Percentiles rank a stretch among this genome's conserved stretches.
Conservation (phyloP, 148 eudicot species). For the Hydrangea macrophylla region DNA sequence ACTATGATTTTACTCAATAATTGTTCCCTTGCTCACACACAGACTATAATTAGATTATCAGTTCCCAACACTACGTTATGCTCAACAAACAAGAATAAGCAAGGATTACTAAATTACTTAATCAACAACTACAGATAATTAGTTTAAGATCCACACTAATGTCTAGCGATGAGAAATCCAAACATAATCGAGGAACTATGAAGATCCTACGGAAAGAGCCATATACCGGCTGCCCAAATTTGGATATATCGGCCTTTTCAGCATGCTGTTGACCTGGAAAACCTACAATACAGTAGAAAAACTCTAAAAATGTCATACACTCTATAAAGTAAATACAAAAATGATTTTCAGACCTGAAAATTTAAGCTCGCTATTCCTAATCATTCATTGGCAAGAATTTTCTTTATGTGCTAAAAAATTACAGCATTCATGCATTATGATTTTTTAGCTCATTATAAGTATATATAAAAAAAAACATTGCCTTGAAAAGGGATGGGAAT, state of each 20-base stretch:
- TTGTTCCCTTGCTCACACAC: neutral
- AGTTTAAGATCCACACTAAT: neutral
- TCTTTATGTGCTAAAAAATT: too few species aligned
- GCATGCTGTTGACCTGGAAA: conserved; percentile 42
- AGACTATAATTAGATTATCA: too few species aligned
- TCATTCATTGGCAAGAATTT: too few species aligned
- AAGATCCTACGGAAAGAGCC: neutral
- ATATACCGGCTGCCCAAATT: conserved; percentile 51
- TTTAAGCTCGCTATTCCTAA: neutral
- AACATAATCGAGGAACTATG: neutral
- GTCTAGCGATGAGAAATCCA: too few species aligned
- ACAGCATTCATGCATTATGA: too few species aligned
- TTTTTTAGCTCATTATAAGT: too few species aligned
- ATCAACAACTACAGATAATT: neutral
- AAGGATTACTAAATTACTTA: neutral
- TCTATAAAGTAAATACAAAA: neutral
- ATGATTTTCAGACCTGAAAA: neutral
- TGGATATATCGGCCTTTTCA: conserved; percentile 37
- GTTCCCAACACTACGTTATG: neutral
- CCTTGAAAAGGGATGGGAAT: too few species aligned
- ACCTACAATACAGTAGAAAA: conserved; percentile 20
- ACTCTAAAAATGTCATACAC: neutral
- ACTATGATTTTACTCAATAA: too few species aligned
- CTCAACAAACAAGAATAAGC: neutral
- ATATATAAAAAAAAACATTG: too few species aligned